Base-by-base conservation (phyloP, 176 grass and related monocot species). In the Olyra latifolia region DNA sequence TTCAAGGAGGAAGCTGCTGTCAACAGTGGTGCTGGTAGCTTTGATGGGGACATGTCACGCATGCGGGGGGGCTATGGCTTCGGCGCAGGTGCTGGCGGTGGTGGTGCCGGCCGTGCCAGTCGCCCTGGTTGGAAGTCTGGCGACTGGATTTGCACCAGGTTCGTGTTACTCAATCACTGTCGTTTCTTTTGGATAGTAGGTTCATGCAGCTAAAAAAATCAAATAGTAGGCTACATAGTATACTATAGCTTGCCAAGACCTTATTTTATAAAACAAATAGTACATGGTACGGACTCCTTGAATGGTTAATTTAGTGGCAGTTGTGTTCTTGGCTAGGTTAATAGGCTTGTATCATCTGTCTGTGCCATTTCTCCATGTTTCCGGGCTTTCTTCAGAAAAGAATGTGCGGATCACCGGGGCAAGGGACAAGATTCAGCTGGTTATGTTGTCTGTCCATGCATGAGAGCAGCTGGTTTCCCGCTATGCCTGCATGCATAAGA, bases 131-230 rank as follows among this genome's bases (percentile, higher is more conserved):
- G 96, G 92, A 95, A 95, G 75, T 95, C 92, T 62, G 92, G 95
- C 22, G 92, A 98, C 79, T 98, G 95, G 95, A 87, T 98, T 87
- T 98, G 95, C 74, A 95, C 92, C 58, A 98, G 95, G 95, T 98
- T 66, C 50, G 65, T 72, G 46, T 74, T 60, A 53, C 78, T 41
- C 58, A 57, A 43, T 41, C 14, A 49, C 48, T 74, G 27, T 49
- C 27, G 28, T 73, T 77, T 40, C 16, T 72, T 65, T 66, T 24
- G 8, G 14, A 35, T 35, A 35, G 43, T 86, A 38, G 27, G 27
- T 41, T 69, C 15, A 42, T 60, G 29, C 41, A 66, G 27, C 23
- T 72, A 58, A 80, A 16, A 16, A 16, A 19, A 38, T 25, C 16
- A 67, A 67, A 13, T 68, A 54, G 53, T 70, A 29, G 14, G 10